These are phyloP conservation scores for Gracilaria domingensis DNA, from an alignment of 23 red algal species.

Conservation along the genomic window DNA sequence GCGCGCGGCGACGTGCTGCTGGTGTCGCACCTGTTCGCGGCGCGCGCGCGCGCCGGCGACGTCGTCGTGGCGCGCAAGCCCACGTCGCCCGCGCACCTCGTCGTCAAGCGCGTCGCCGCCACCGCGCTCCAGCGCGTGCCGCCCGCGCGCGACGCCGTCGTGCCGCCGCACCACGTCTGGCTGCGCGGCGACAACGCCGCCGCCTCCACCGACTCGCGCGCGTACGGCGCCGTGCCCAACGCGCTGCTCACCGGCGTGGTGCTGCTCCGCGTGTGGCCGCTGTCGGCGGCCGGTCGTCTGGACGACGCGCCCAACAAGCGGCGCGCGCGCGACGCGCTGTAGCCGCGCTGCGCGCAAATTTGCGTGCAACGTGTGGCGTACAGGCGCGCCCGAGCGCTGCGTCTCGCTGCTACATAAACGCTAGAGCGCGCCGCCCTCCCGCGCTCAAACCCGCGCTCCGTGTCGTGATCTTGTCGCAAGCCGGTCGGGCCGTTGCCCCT, in stretches of 20 bases:
- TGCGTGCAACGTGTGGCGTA: constrained; percentile 10
- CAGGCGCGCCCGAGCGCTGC: not conserved
- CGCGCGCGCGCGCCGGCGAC: constrained; percentile 41
- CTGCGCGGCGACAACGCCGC: constrained; percentile 79
- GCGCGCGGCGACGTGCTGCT: constrained; percentile 74
- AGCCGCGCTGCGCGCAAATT: not conserved
- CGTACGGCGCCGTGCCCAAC: constrained; percentile 82
- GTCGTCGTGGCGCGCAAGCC: constrained; percentile 75
- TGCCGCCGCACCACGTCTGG: constrained; percentile 83
- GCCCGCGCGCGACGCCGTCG: not conserved
- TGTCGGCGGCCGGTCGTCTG: not conserved
- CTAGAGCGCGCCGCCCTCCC: not conserved
- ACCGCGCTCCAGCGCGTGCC: constrained; percentile 14
- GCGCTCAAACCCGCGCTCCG: too few relatives aligned
- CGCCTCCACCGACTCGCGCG: constrained; percentile 66
- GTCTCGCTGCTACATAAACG: not conserved
- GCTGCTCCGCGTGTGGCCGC: constrained; percentile 69
- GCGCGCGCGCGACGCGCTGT: not conserved
- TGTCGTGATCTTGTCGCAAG: too few relatives aligned
- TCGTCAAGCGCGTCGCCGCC: constrained; percentile 55
- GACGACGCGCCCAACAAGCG: not conserved
- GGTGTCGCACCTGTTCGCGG: constrained; percentile 24
- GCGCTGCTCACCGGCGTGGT: constrained; percentile 65
- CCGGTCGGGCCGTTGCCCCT: too few relatives aligned
- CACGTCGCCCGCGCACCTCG: not conserved